A percentile compares a stretch with the other conserved stretches of the same genome.
phyloP scores from a whole-genome alignment of 371 early-diverging fungal genomes.

The Sporodiniella umbellata region DNA sequence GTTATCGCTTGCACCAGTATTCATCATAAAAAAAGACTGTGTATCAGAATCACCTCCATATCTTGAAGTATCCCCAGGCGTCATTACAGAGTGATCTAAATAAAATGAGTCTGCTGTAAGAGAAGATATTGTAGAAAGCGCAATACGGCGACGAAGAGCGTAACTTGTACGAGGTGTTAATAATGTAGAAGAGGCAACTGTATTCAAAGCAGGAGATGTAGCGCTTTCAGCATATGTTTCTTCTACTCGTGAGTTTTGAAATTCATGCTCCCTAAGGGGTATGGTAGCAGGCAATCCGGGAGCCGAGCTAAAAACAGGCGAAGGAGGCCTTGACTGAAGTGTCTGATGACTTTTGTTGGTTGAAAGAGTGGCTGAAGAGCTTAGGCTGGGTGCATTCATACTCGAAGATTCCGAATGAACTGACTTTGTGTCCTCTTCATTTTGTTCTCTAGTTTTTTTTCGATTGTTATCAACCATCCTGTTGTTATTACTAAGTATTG shows the following conservation, averaged over 20 bases:
- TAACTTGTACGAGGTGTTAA: slow-evolving; percentile 30
- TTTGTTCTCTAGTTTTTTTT: neutral
- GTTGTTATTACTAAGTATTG: neutral
- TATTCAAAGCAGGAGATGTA: slow-evolving; percentile 35
- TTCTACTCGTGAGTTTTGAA: slow-evolving; percentile 16
- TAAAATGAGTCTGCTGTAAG: slow-evolving; percentile 16
- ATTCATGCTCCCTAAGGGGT: slow-evolving; percentile 19
- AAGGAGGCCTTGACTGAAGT: slow-evolving; percentile 33
- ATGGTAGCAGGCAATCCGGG: slow-evolving; percentile 40
- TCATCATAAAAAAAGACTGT: slow-evolving; percentile 8
- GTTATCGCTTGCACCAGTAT: slow-evolving; percentile 1
- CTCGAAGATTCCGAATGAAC: slow-evolving; percentile 26
- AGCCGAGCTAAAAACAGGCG: slow-evolving; percentile 33
- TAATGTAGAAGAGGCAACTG: slow-evolving; percentile 38
- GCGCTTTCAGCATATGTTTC: slow-evolving; percentile 21
- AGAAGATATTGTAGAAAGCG: slow-evolving; percentile 28
- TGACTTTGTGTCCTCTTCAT: slow-evolving; percentile 19
- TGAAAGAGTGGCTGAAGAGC: slow-evolving; percentile 24
- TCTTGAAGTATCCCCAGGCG: slow-evolving; percentile 2
- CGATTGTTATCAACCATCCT: neutral
- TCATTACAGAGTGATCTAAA: slow-evolving; percentile 8
- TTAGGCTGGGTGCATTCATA: slow-evolving; percentile 31
- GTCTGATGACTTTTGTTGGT: slow-evolving; percentile 19
- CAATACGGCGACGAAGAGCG: slow-evolving; percentile 18
- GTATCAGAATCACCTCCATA: slow-evolving; percentile 17